Conservation (phyloP, 2,329 filamentous ascomycete species). For the Trichoderma hamatum region DNA sequence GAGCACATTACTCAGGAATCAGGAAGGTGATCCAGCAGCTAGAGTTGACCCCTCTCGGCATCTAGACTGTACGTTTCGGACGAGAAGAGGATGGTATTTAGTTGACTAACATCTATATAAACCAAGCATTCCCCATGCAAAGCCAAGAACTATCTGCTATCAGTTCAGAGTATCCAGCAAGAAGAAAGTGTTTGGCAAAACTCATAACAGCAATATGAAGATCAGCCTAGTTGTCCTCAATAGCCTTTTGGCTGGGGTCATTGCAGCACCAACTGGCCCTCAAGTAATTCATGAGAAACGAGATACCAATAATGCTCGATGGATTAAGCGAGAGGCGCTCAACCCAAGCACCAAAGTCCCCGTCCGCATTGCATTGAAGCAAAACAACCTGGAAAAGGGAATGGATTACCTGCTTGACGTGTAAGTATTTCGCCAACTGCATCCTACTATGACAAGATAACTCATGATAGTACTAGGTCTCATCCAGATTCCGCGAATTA, state of each 20-base stretch:
- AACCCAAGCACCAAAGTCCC: constrained; percentile 35
- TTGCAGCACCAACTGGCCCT: constrained; percentile 28
- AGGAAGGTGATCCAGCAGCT: constrained; percentile 9
- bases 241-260: constrained; percentile 29
- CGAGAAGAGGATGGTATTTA: neutral
- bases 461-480: constrained; percentile 31
- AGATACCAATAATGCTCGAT: constrained; percentile 31
- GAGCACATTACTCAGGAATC: neutral
- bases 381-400: constrained; percentile 50
- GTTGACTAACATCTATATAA: neutral
- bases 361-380: constrained; percentile 49
- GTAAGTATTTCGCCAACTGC: constrained; percentile 20
- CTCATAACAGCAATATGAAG: constrained; percentile 29
- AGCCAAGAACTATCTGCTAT: neutral
- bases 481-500: constrained; percentile 50
- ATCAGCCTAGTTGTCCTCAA: constrained; percentile 29
- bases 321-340: constrained; percentile 34
- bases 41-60: neutral
- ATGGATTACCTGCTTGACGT: constrained; percentile 50
- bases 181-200: neutral
- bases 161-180: neutral
- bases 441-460: no score
- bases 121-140: neutral
- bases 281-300: constrained; percentile 42
- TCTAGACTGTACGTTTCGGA: neutral